Evolutionary conservation across 2,329 filamentous ascomycete genomes (phyloP).

Genomic region (Pseudocercospora fuligena): DNA sequence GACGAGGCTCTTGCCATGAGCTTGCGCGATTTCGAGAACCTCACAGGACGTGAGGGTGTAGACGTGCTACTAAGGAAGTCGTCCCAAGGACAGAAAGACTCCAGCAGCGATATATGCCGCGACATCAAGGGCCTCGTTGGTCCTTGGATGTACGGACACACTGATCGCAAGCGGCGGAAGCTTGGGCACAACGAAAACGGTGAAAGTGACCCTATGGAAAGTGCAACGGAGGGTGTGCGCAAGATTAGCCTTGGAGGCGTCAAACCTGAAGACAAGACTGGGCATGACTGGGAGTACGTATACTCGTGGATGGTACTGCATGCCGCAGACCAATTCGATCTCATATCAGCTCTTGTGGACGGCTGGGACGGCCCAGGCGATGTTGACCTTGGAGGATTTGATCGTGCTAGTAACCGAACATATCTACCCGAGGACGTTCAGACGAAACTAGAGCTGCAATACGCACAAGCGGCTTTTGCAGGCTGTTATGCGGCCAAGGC

Average conservation of each 20-base stretch:
- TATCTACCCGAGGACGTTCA: constrained; percentile 67
- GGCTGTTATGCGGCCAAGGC: constrained; percentile 70
- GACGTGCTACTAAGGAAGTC: constrained; percentile 63
- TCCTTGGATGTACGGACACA: constrained; percentile 73
- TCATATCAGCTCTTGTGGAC: constrained; percentile 67
- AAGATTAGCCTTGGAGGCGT: constrained; percentile 39
- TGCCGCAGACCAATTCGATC: constrained; percentile 63
- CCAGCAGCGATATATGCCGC: constrained; percentile 52
- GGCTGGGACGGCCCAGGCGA: constrained; percentile 77
- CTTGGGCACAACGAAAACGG: constrained; percentile 22
- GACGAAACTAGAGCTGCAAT: constrained; percentile 64
- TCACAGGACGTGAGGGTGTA: constrained; percentile 65
- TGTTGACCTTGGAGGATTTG: constrained; percentile 65
- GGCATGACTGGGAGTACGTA: constrained; percentile 70
- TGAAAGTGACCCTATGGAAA: constrained; percentile 12
- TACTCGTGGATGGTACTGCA: constrained; percentile 69
- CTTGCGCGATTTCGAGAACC: constrained; percentile 66
- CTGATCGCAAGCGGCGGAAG: constrained; percentile 58
- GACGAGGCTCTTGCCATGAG: constrained; percentile 61
- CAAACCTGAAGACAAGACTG: constrained; percentile 45
- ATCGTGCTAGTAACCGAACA: constrained; percentile 52
- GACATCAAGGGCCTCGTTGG: constrained; percentile 71
- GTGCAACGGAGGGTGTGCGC: constrained; percentile 18
- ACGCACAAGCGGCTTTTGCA: constrained; percentile 70
- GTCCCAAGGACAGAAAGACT: constrained; percentile 46